Conservation (phyloP, 768 basidiomycete species). For the Chlorophyllum brunneum region DNA sequence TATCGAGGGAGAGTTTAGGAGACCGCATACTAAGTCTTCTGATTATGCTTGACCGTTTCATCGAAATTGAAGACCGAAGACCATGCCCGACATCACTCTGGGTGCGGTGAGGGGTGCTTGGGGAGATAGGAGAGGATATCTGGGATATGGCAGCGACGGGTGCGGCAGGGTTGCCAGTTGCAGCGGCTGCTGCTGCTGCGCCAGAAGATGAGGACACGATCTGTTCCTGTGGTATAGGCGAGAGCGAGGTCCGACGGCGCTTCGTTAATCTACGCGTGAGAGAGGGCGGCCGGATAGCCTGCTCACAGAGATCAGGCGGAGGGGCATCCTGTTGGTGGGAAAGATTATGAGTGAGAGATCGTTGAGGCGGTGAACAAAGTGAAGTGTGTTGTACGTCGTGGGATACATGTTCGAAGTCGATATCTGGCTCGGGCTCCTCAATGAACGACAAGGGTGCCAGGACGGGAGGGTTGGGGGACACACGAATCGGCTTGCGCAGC, state of each 20-base stretch:
- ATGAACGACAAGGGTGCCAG: conserved; percentile 8
- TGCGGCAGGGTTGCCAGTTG: background rate
- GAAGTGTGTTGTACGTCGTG: conserved; percentile 1
- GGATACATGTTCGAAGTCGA: conserved; percentile 9
- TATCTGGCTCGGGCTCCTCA: conserved; percentile 1
- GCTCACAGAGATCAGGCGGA: background rate
- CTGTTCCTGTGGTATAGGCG: conserved; percentile 7
- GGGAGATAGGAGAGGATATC: conserved; percentile 1
- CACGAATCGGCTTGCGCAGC: conserved; percentile 4
- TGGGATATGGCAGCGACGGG: conserved; percentile 1
- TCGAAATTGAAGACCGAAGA: background rate
- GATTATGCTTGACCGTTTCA: conserved; percentile 8
- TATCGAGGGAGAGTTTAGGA: background rate
- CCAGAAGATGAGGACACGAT: conserved; percentile 11
- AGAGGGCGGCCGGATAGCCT: background rate
- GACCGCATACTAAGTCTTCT: conserved; percentile 11
- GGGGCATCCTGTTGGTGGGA: background rate
- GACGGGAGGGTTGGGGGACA: background rate
- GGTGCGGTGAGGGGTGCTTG: background rate
- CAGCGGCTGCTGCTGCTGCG: conserved; percentile 10
- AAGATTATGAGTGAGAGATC: conserved; percentile 4
- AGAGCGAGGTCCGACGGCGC: conserved; percentile 6
- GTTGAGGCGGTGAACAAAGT: background rate
- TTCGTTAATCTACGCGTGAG: conserved; percentile 5
- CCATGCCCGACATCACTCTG: conserved; percentile 11